Evolutionary conservation across 768 basidiomycete species (phyloP).

Genomic region (Inosperma sp.): DNA sequence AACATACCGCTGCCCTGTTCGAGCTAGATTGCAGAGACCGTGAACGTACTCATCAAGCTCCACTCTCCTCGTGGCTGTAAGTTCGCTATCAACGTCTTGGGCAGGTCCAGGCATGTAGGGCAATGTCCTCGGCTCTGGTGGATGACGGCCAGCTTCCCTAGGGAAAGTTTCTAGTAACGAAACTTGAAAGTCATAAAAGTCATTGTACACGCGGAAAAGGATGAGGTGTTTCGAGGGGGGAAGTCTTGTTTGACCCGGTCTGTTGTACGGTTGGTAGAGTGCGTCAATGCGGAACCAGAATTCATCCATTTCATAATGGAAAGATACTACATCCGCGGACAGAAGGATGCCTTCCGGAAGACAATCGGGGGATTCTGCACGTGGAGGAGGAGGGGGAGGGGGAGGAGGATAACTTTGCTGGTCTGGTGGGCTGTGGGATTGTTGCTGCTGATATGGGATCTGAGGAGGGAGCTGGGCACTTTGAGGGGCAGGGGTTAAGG

Average conservation of each 20-base stretch:
- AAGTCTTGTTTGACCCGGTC: conserved; percentile 48
- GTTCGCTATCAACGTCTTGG: conserved; percentile 71
- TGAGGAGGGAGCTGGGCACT: conserved; percentile 41
- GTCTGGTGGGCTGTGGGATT: conserved; percentile 28
- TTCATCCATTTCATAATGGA: conserved; percentile 92
- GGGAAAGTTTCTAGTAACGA: conserved; percentile 83
- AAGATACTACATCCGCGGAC: conserved; percentile 88
- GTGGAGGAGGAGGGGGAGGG: conserved; percentile 24
- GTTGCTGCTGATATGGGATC: conserved; percentile 26
- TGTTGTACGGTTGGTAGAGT: conserved; percentile 77
- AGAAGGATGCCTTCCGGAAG: conserved; percentile 82
- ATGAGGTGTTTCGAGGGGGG: conserved; percentile 75
- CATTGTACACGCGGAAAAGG: conserved; percentile 92
- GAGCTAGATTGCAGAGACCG: conserved; percentile 69
- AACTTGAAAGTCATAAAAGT: conserved; percentile 98
- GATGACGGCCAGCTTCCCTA: conserved; percentile 80
- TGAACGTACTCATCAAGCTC: conserved; percentile 90
- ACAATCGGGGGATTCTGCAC: conserved; percentile 40
- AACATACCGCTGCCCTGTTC: conserved; percentile 68
- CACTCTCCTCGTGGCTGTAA: conserved; percentile 72
- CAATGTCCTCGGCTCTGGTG: conserved; percentile 65
- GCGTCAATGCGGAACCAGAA: conserved; percentile 98
- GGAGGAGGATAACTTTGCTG: conserved; percentile 14
- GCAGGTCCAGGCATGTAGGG: conserved; percentile 98
- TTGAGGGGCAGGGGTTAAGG: conserved; percentile 36